phyloP scores from a whole-genome alignment of 805 yeast species.

The Starmerella stellata region DNA sequence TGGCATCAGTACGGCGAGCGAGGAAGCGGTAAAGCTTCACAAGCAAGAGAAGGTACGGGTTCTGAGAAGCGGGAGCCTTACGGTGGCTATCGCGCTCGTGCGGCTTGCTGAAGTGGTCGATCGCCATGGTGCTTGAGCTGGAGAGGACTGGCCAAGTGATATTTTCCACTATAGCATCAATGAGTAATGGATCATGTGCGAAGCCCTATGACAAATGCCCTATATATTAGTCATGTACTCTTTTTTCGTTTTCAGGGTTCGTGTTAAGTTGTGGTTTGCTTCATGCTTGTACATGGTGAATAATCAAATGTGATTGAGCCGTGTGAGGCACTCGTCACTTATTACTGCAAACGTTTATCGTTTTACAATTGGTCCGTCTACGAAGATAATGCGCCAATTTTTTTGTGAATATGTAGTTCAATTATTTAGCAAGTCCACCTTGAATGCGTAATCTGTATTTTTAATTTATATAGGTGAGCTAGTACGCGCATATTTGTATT shows the following conservation, averaged over 20 bases:
- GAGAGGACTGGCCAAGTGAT: not conserved
- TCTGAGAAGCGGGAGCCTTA: conserved; percentile 98
- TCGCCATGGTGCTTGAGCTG: conserved; percentile 49
- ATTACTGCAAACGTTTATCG: no score
- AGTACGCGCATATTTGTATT: no score
- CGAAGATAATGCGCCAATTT: no score
- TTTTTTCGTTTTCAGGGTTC: no score
- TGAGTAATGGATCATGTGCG: not conserved
- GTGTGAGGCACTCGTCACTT: no score
- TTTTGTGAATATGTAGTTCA: no score
- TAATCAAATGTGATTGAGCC: not conserved
- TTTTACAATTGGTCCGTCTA: no score
- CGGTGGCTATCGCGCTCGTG: conserved; percentile 94
- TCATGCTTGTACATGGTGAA: not conserved
- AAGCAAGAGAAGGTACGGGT: conserved; percentile 93
- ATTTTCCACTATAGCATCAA: not conserved
- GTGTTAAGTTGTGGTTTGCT: not conserved
- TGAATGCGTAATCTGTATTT: no score
- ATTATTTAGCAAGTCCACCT: no score
- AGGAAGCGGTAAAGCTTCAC: conserved; percentile 97
- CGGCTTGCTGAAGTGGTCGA: conserved; percentile 90
- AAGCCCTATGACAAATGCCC: not conserved
- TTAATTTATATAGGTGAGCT: no score
- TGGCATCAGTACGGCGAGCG: conserved; percentile 97
- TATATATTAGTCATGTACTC: not conserved